A percentile compares a stretch with the other conserved stretches of the same genome.
phyloP scores from a whole-genome alignment of 768 basidiomycete species.

The Megacollybia marginata region DNA sequence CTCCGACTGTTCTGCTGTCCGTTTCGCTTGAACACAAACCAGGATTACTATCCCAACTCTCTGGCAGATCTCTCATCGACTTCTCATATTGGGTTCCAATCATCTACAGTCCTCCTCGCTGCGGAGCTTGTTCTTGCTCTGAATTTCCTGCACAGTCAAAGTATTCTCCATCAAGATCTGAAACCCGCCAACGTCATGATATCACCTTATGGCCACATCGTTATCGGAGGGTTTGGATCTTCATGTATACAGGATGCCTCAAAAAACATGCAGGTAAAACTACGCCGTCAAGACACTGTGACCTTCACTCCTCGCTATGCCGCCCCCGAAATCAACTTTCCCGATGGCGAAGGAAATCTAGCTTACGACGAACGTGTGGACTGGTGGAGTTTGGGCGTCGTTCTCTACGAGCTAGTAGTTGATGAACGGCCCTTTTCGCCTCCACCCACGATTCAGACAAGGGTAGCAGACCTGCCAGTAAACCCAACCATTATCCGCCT shows the following conservation, averaged over 20 bases:
- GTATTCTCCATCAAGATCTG: constrained; percentile 65
- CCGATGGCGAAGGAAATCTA: constrained; percentile 15
- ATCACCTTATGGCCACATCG: constrained; percentile 35
- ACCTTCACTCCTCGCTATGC: constrained; percentile 29
- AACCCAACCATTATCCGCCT: constrained; percentile 17
- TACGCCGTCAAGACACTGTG: constrained; percentile 13
- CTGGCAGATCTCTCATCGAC: constrained; percentile 21
- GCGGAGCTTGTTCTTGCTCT: constrained; percentile 27
- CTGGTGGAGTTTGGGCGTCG: constrained; percentile 29
- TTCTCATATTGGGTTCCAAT: constrained; percentile 9
- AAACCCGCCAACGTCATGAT: constrained; percentile 61
- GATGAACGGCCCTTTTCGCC: constrained; percentile 17
- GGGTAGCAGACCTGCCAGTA: constrained; percentile 9
- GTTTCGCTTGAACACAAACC: neutral
- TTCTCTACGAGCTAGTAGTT: constrained; percentile 23
- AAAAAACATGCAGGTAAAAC: neutral
- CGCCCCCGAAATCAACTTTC: constrained; percentile 25
- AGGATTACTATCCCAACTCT: constrained; percentile 26
- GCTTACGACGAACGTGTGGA: constrained; percentile 25
- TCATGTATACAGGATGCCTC: constrained; percentile 22
- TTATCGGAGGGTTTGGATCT: constrained; percentile 61
- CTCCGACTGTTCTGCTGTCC: too few relatives aligned
- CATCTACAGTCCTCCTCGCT: constrained; percentile 20
- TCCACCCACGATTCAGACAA: constrained; percentile 4
- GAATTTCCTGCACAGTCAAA: constrained; percentile 42